Conservation (phyloP, 2,329 filamentous ascomycete species). For the Diaporthe sp. region DNA sequence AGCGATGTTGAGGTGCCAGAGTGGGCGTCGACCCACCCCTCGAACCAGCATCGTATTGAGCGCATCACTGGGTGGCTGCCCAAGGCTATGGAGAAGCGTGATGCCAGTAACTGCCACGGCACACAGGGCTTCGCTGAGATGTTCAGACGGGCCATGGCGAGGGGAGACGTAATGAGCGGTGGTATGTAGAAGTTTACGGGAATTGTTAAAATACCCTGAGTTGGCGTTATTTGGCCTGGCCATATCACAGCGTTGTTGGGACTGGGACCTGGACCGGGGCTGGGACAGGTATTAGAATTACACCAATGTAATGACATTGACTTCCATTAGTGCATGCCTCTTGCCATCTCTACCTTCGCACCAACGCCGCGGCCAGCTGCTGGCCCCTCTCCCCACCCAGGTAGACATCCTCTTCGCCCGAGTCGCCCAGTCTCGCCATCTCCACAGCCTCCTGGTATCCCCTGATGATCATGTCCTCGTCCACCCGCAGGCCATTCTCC, state of each 20-base stretch:
- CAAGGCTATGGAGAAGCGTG: conserved; percentile 67
- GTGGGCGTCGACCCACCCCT: conserved; percentile 83
- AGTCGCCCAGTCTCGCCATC: conserved; percentile 73
- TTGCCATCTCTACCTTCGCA: conserved; percentile 42
- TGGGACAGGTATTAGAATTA: background rate
- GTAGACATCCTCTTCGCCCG: conserved; percentile 70
- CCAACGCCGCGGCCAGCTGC: conserved; percentile 61
- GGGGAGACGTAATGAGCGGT: conserved; percentile 45
- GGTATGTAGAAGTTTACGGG: conserved; percentile 26
- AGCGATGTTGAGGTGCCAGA: conserved; percentile 70
- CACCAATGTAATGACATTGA: background rate
- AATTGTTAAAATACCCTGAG: background rate
- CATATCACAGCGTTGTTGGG: background rate
- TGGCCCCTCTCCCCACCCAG: conserved; percentile 71
- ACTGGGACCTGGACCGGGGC: background rate
- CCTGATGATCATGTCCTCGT: conserved; percentile 88
- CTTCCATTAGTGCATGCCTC: background rate
- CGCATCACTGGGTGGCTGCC: conserved; percentile 76
- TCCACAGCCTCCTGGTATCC: conserved; percentile 88
- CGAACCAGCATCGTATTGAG: conserved; percentile 74
- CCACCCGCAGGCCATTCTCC: conserved; percentile 85
- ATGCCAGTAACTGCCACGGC: conserved; percentile 67
- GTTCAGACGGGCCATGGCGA: conserved; percentile 64
- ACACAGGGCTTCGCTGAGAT: conserved; percentile 66
- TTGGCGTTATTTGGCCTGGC: conserved; percentile 13